phyloP scores from a whole-genome alignment of 352 stramenopile species.

The Phytophthora pistaciae region DNA sequence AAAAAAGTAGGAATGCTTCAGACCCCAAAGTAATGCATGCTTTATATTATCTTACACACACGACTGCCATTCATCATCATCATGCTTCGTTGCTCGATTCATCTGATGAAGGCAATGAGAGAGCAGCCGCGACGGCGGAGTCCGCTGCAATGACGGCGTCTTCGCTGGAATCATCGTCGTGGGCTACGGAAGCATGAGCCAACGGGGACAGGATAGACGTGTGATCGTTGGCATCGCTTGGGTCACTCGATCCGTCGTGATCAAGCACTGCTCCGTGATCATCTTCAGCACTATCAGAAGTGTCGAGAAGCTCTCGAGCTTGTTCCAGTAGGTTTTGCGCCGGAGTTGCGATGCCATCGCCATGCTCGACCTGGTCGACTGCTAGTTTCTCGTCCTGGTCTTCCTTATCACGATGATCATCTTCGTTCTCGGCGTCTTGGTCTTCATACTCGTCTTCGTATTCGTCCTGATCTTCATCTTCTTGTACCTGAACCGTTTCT shows the following conservation, averaged over 20 bases:
- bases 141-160: conserved; percentile 18
- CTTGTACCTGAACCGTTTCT: background rate
- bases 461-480: conserved; percentile 19
- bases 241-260: conserved; percentile 5
- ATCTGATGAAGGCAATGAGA: conserved; percentile 23
- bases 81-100: conserved; percentile 9
- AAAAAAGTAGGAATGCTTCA: background rate
- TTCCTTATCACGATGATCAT: conserved; percentile 1
- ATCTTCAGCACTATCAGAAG: conserved; percentile 14
- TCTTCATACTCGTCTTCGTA: conserved; percentile 29
- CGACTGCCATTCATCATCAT: conserved; percentile 19
- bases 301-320: conserved; percentile 29
- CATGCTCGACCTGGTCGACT: background rate
- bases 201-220: background rate
- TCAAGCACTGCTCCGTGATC: conserved; percentile 4
- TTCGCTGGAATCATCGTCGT: conserved; percentile 15
- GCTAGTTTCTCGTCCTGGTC: background rate
- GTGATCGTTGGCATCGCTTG: conserved; percentile 11
- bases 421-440: conserved; percentile 1
- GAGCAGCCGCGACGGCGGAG: conserved; percentile 18
- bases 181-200: conserved; percentile 3
- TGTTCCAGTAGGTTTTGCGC: conserved; percentile 15
- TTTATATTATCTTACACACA: conserved; percentile 10
- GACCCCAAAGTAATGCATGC: conserved; percentile 5
- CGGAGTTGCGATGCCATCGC: background rate